Evolutionary conservation across 176 grass and related monocot genomes (phyloP), one percentile per base, ranked within the genome.

Genomic region (Oryza meridionalis): DNA sequence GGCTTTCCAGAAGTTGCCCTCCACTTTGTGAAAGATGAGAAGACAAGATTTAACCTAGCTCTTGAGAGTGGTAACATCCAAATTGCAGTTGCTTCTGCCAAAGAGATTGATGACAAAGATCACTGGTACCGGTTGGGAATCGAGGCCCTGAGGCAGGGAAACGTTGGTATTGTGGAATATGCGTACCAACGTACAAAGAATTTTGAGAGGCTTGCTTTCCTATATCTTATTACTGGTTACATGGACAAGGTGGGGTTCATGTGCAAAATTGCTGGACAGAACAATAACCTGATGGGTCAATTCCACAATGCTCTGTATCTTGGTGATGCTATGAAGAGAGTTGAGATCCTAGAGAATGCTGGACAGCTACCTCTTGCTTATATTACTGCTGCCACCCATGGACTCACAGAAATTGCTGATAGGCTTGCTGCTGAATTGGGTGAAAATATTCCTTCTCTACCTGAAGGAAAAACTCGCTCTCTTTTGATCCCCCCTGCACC

Each of bases 21-120:
- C 42, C 96, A 99, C 85, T 99, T 99, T 77, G 96, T 99, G 15
- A 99, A 95, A 88, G 96, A 99, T 88, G 96, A 99, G 82, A 96
- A 89, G 81, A 99, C 96, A 26, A 89, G 93, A 86, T 99, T 99
- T 70, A 99, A 99, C 73, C 86, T 99, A 12, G 96, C 96, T 84
- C 86, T 99, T 13, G 96, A 99, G 90, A 99, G 93, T 35, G 96
- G 96, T 7, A 99, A 99, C 77, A 99, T 99, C 42, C 96, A 99
- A 75, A 99, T 99, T 81, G 96, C 96, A 29, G 96, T 99, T 84
- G 96, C 96, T 85, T 96, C 96, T 61, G 96, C 96, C 26, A 99
- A 96, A 69, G 91, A 99, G 88, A 99, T 99, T 61, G 96, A 99
- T 84, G 93, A 99, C 86, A 99, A 99, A 61, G 96, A 99, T 71